Base-by-base conservation (phyloP, 108 stramenopile genomes). In the Thalassiosira profunda region DNA sequence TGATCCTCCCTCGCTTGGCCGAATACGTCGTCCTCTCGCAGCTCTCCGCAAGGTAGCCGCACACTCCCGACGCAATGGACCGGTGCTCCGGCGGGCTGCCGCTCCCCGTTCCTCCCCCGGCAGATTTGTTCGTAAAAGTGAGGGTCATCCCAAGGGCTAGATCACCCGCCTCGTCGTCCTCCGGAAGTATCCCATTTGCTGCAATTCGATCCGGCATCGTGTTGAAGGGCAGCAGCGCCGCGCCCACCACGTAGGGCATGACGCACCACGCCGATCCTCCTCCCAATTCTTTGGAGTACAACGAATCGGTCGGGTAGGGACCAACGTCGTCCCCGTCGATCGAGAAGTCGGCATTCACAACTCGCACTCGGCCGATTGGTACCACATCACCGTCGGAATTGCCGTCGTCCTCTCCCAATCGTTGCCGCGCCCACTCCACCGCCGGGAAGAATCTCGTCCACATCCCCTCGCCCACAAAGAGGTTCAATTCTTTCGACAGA, bases 371-470 rank as follows among this genome's bases (percentile, higher is more conserved):
- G 20, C 80, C 80, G n/a, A 81, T 76, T 10, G 31, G 36, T 17
- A 34, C 31, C 5, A 4, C 40, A 4, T 17, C 17, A 12, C 11
- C 56, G 20, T 18, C 48, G n/a, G n/a, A 8, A 3, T 58, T 8
- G 28, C 49, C 14, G 24, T 28, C 28, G 21, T 9, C 72, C 23
- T 21, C 44, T 6, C 44, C 44, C 15, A 28, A 28, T 15, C 4
- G 29, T 31, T 75, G 40, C 9, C 90, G 72, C 3, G 92, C 90
- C 47, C 87, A 76, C 63, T 87, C 88, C 10, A 95, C 88, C 23
- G 89, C 94, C 3, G 94, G 94, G 37, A 95, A 95, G 68, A 95
- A 95, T 44, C 94, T 63, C 3, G 90, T 93, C 93, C 93, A 95
- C 91, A 95, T 91, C 7, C 93, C 93, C 55, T 83, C 49, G 12